Percentiles rank a stretch among this genome's conserved stretches.
Evolutionary conservation across 345 rosid species (phyloP).

Genomic region (Eucalyptus viminalis): DNA sequence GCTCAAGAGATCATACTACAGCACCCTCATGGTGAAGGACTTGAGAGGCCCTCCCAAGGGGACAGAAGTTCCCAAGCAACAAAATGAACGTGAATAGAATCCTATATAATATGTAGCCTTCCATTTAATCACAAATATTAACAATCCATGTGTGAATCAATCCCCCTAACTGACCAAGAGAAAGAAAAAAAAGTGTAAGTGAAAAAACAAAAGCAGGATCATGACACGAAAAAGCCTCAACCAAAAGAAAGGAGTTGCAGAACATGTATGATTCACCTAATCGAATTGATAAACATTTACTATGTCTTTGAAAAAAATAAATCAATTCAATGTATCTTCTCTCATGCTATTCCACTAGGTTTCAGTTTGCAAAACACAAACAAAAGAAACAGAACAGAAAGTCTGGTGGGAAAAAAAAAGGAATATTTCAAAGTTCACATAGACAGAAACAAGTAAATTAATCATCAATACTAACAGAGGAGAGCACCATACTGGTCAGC

Average conservation of each 20-base stretch:
- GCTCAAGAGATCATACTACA: background rate
- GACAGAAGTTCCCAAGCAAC: background rate
- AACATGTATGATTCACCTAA: background rate
- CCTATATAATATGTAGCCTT: background rate
- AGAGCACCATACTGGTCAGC: constrained; percentile 49
- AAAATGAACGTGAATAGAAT: background rate
- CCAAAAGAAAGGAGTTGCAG: background rate
- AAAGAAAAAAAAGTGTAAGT: background rate
- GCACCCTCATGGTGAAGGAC: background rate
- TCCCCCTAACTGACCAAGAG: background rate
- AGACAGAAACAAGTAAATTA: background rate
- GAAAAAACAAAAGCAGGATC: background rate
- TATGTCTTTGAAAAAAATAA: background rate
- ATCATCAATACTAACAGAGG: background rate
- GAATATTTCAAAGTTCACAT: background rate
- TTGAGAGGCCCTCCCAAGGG: background rate
- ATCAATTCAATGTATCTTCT: background rate
- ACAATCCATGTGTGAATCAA: background rate
- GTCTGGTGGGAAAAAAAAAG: background rate
- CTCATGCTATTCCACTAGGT: background rate
- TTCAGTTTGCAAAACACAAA: background rate
- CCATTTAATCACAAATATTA: background rate
- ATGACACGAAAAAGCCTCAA: background rate
- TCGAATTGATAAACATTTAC: background rate
- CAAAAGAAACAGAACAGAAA: background rate